phyloP scores from a whole-genome alignment of 2,329 filamentous ascomycete species.

The Cryphonectria parasitica region DNA sequence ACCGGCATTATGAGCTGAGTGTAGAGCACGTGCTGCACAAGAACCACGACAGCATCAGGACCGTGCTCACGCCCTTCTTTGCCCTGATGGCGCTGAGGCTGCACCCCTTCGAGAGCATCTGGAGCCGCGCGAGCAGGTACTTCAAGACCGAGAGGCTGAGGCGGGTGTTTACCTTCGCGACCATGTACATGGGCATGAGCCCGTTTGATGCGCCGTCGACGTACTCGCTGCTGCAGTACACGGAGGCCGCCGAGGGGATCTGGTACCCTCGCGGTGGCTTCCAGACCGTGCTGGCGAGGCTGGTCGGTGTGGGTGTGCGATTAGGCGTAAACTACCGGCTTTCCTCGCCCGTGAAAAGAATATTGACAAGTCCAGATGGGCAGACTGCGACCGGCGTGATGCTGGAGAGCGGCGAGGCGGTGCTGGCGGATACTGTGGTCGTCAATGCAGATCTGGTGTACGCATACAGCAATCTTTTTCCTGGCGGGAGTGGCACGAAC shows the following conservation, averaged over 20 bases:
- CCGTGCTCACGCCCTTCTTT: conserved; percentile 63
- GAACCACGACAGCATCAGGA: conserved; percentile 66
- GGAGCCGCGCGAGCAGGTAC: conserved; percentile 65
- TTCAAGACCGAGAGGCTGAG: conserved; percentile 72
- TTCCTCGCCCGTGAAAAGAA: conserved; percentile 57
- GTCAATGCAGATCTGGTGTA: conserved; percentile 77
- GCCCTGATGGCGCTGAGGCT: conserved; percentile 61
- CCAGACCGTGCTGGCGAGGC: conserved; percentile 64
- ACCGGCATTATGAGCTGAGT: conserved; percentile 71
- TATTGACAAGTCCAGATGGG: conserved; percentile 57
- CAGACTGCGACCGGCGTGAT: conserved; percentile 61
- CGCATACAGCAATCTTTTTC: conserved; percentile 72
- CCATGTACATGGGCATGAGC: conserved; percentile 84
- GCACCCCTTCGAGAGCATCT: conserved; percentile 75
- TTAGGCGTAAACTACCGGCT: conserved; percentile 67
- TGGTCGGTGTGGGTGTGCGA: conserved; percentile 65
- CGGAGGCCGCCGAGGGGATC: conserved; percentile 75
- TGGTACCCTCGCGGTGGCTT: conserved; percentile 77
- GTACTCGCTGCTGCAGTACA: conserved; percentile 75
- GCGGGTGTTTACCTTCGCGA: conserved; percentile 75
- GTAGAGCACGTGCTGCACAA: conserved; percentile 67
- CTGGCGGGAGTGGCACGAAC: conserved; percentile 34
- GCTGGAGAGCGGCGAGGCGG: conserved; percentile 59
- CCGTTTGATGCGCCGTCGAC: conserved; percentile 77
- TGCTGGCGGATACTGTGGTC: conserved; percentile 68